These are phyloP conservation scores for Xylaria sp. DNA, from an alignment of 2,329 filamentous ascomycete species.

Conservation along the genomic window DNA sequence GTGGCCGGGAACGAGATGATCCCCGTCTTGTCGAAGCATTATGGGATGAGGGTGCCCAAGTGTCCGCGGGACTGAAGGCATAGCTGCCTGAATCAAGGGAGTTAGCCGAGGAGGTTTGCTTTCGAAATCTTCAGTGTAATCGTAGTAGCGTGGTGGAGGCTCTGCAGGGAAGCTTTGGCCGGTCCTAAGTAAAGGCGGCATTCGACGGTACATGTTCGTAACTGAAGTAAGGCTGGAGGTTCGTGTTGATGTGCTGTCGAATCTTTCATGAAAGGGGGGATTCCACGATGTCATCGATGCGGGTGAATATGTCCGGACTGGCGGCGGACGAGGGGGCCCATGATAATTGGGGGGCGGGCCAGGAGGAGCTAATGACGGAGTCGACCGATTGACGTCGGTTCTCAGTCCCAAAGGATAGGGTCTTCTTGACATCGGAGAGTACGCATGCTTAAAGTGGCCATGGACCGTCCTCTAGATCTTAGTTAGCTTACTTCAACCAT, in stretches of 20 bases:
- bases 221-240: constrained; percentile 62
- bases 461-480: constrained; percentile 56
- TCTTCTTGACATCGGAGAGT: constrained; percentile 50
- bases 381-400: constrained; percentile 54
- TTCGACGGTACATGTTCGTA: constrained; percentile 58
- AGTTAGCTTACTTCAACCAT: constrained; percentile 26
- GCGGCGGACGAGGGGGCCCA: constrained; percentile 38
- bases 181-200: constrained; percentile 43
- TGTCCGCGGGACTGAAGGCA: constrained; percentile 38
- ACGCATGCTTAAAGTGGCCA: constrained; percentile 54
- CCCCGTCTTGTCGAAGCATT: constrained; percentile 42
- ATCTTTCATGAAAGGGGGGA: constrained; percentile 47
- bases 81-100: constrained; percentile 38
- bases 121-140: constrained; percentile 64
- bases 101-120: constrained; percentile 39
- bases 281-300: constrained; percentile 48
- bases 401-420: constrained; percentile 54
- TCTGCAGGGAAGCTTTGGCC: constrained; percentile 37
- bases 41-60: constrained; percentile 37
- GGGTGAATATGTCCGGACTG: constrained; percentile 50
- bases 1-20: constrained; percentile 40
- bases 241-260: constrained; percentile 52
- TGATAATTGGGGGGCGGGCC: constrained; percentile 37
- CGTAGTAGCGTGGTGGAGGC: constrained; percentile 57
- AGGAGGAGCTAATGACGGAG: constrained; percentile 51